Evolutionary conservation across 2,329 filamentous ascomycete genomes (phyloP).

Genomic region (Hymenoscyphus salicellus): DNA sequence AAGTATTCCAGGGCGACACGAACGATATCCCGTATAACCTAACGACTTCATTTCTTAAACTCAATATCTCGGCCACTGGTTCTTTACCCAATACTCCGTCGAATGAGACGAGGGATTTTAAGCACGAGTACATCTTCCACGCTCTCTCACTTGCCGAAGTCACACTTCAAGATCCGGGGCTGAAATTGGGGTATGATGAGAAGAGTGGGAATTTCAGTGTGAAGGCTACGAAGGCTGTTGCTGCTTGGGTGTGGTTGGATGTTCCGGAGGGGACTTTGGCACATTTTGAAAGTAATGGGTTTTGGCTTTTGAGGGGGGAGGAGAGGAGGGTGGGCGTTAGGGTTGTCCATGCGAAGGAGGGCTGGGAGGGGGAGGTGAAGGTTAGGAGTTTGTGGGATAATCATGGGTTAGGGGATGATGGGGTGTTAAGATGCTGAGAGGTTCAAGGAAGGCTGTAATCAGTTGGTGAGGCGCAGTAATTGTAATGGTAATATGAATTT

Average conservation of each 20-base stretch:
- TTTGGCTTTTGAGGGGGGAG: constrained; percentile 25
- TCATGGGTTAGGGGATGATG: constrained; percentile 6
- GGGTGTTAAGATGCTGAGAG: not conserved
- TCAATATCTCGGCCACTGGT: constrained; percentile 24
- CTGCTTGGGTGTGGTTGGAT: constrained; percentile 29
- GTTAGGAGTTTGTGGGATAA: constrained; percentile 27
- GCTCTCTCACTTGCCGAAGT: constrained; percentile 16
- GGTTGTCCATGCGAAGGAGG: constrained; percentile 15
- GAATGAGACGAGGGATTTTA: constrained; percentile 13
- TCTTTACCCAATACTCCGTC: constrained; percentile 16
- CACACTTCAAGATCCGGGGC: constrained; percentile 18
- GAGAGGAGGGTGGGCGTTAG: constrained; percentile 18
- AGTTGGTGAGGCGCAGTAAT: too few species aligned
- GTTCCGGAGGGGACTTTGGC: constrained; percentile 20
- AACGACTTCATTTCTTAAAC: constrained; percentile 19
- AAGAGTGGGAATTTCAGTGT: constrained; percentile 18
- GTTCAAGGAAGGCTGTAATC: too few species aligned
- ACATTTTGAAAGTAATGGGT: constrained; percentile 25
- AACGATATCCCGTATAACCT: constrained; percentile 17
- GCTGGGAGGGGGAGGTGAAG: constrained; percentile 19
- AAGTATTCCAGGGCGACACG: constrained; percentile 19
- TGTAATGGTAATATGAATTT: too few species aligned
- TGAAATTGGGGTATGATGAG: constrained; percentile 13
- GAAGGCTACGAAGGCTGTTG: constrained; percentile 20
- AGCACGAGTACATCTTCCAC: constrained; percentile 24